Conservation (phyloP, 73 alveolate genomes). For the Paramecium caudatum region DNA sequence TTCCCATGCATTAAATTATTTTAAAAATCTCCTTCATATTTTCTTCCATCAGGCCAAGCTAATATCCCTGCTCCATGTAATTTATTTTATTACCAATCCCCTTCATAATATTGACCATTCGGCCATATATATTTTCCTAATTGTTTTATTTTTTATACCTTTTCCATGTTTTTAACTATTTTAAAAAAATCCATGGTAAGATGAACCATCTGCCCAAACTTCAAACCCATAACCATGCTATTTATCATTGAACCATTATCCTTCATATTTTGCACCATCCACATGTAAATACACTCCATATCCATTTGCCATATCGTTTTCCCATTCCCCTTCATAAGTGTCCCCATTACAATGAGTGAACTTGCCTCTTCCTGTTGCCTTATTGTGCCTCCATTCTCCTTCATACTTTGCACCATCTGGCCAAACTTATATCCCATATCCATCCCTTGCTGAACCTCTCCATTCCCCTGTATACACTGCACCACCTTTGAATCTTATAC, state of each 20-base stretch:
- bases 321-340: conserved; percentile 79
- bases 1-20: conserved; percentile 50
- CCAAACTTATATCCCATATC: conserved; percentile 73
- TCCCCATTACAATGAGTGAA: conserved; percentile 79
- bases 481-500: conserved; percentile 82
- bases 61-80: conserved; percentile 8
- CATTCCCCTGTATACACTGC: conserved; percentile 93
- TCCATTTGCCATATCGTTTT: conserved; percentile 81
- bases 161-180: conserved; percentile 81
- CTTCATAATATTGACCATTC: conserved; percentile 86
- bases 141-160: conserved; percentile 72
- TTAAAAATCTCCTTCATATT: conserved; percentile 59
- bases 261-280: conserved; percentile 76
- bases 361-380: conserved; percentile 82
- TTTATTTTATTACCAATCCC: conserved; percentile 85
- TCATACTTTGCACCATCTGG: conserved; percentile 78
- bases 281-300: conserved; percentile 72
- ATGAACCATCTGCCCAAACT: conserved; percentile 84
- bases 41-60: conserved; percentile 44
- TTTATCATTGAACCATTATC: conserved; percentile 77
- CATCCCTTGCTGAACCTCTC: conserved; percentile 85
- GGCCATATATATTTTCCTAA: conserved; percentile 83
- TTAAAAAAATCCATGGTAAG: conserved; percentile 72
- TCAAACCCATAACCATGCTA: conserved; percentile 76
- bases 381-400: conserved; percentile 77